A percentile compares a stretch with the other conserved stretches of the same genome.
Evolutionary conservation across 768 basidiomycete genomes (phyloP).

Genomic region (Phallus indusiatus): DNA sequence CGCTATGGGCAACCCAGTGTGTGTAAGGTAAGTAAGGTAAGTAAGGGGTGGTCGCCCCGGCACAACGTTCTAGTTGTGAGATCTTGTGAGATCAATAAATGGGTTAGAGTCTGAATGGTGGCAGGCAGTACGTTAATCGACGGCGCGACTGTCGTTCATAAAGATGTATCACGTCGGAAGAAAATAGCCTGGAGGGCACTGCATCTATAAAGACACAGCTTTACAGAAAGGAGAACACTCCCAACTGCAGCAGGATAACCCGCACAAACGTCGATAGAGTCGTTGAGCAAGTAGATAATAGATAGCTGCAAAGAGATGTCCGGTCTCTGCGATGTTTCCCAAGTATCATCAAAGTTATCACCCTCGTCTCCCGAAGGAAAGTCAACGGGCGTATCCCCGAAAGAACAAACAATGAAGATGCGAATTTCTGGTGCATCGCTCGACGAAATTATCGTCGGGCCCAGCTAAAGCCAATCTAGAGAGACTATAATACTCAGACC

Average conservation of each 20-base stretch:
- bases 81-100: too few relatives aligned
- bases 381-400: constrained; percentile 33
- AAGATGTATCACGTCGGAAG: too few relatives aligned
- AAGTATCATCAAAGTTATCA: constrained; percentile 25
- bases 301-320: constrained; percentile 19
- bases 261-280: constrained; percentile 5
- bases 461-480: constrained; percentile 54
- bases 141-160: too few relatives aligned
- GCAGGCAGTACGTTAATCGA: too few relatives aligned
- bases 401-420: constrained; percentile 21
- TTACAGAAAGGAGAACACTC: too few relatives aligned
- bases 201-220: not conserved
- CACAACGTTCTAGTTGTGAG: too few relatives aligned
- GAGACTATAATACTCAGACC: constrained; percentile 69
- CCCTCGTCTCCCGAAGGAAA: constrained; percentile 30
- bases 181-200: too few relatives aligned
- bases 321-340: constrained; percentile 51
- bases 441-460: constrained; percentile 44
- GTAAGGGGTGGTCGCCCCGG: too few relatives aligned
- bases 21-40: too few relatives aligned
- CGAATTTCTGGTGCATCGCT: constrained; percentile 61
- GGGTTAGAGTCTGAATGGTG: too few relatives aligned
- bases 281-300: not conserved
- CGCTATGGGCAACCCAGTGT: too few relatives aligned
- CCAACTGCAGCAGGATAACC: too few relatives aligned